Percentiles rank a stretch among this genome's conserved stretches.
phyloP scores from a whole-genome alignment of 192 early-diverging fungal species.

The Haplosporangium gracile region DNA sequence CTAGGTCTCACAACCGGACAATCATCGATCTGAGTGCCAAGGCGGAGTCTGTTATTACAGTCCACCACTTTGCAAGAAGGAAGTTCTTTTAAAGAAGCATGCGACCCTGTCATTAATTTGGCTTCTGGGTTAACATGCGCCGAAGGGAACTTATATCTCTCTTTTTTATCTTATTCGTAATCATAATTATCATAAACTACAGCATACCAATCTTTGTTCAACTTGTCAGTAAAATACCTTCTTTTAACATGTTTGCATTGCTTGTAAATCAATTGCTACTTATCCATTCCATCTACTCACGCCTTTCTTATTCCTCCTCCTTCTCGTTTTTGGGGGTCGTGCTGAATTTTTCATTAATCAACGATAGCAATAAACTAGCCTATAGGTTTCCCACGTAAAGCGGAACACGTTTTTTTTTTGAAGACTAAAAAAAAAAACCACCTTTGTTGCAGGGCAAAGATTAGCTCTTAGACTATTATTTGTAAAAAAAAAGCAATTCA shows the following conservation, averaged over 20 bases:
- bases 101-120: conserved; percentile 55
- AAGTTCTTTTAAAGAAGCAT: conserved; percentile 52
- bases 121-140: conserved; percentile 51
- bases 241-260: too few species aligned
- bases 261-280: too few species aligned
- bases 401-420: neutral
- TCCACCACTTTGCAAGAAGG: conserved; percentile 54
- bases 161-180: neutral
- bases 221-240: too few species aligned
- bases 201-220: neutral
- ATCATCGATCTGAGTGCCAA: conserved; percentile 56
- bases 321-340: too few species aligned
- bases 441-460: too few species aligned
- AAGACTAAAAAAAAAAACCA: neutral
- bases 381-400: neutral
- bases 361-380: neutral
- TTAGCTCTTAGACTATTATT: too few species aligned
- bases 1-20: conserved; percentile 54
- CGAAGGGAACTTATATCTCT: conserved; percentile 53
- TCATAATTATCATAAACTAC: conserved; percentile 4
- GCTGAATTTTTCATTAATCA: too few species aligned
- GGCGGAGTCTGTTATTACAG: conserved; percentile 32
- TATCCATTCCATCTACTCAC: too few species aligned
- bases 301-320: too few species aligned
- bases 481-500: too few species aligned